Percentiles rank a stretch among this genome's conserved stretches.
Conservation (phyloP, 345 rosid species). For the Eutrema yunnanense region DNA sequence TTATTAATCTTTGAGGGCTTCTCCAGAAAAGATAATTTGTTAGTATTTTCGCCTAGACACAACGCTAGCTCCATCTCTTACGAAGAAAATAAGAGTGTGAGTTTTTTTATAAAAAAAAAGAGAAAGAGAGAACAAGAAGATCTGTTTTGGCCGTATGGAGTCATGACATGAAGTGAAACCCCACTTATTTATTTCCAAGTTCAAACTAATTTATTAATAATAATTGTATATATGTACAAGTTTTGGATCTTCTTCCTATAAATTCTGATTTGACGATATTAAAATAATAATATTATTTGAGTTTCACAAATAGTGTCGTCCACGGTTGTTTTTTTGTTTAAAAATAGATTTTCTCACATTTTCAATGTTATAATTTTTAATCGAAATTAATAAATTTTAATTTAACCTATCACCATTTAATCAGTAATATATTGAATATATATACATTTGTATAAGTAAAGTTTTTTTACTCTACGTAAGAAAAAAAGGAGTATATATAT, state of each 20-base stretch:
- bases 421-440: background rate
- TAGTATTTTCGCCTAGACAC: constrained; percentile 72
- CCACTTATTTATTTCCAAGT: constrained; percentile 23
- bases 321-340: background rate
- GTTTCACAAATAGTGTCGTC: background rate
- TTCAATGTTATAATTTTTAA: no score
- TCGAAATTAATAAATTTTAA: background rate
- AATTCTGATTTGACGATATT: background rate
- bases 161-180: constrained; percentile 19
- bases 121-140: background rate
- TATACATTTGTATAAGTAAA: background rate
- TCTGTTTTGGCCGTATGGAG: constrained; percentile 20
- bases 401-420: background rate
- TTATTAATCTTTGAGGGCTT: constrained; percentile 17
- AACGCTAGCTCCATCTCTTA: constrained; percentile 74
- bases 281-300: no score
- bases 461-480: background rate
- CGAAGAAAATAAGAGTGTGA: background rate
- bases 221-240: background rate
- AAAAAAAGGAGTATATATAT: no score
- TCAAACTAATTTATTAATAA: background rate
- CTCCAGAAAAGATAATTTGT: constrained; percentile 54
- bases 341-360: background rate
- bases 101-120: background rate
- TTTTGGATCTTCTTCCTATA: background rate